Conservation (phyloP, 441 rosid species). For the Breynia disticha region DNA sequence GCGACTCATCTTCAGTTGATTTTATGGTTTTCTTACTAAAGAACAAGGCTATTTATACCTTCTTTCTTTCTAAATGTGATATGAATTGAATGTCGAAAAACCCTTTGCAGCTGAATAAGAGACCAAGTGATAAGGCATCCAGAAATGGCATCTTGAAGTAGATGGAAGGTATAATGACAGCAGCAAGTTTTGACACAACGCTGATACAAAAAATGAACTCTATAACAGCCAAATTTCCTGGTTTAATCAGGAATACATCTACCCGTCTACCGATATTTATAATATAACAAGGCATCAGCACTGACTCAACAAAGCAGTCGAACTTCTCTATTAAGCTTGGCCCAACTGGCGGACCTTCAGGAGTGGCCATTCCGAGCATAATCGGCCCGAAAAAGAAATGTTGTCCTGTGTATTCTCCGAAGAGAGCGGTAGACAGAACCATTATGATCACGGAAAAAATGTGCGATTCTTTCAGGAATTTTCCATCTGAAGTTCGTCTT, state of each 20-base stretch:
- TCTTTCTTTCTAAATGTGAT: slow-evolving; percentile 12
- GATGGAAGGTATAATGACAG: slow-evolving; percentile 19
- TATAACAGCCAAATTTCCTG: neutral
- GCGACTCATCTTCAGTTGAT: too few relatives aligned
- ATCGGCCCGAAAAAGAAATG: slow-evolving; percentile 27
- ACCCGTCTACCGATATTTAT: slow-evolving; percentile 23
- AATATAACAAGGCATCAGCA: slow-evolving; percentile 33
- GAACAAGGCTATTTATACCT: slow-evolving; percentile 8
- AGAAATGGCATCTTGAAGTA: slow-evolving; percentile 27
- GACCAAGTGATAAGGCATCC: slow-evolving; percentile 32
- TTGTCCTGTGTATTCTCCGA: slow-evolving; percentile 19
- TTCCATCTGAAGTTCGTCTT: slow-evolving; percentile 34
- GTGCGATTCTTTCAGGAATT: slow-evolving; percentile 28
- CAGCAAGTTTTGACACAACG: slow-evolving; percentile 16
- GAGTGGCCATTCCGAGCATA: slow-evolving; percentile 29
- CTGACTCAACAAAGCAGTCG: slow-evolving; percentile 22
- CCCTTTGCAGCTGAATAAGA: slow-evolving; percentile 33
- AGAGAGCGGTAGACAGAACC: slow-evolving; percentile 18
- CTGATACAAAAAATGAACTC: slow-evolving; percentile 16
- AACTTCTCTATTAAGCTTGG: slow-evolving; percentile 27
- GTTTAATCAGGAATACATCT: slow-evolving; percentile 7
- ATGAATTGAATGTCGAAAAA: slow-evolving; percentile 29
- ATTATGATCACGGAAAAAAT: slow-evolving; percentile 14
- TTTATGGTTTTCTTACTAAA: too few relatives aligned
- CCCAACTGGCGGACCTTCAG: slow-evolving; percentile 27